Conservation (phyloP, 441 rosid genomes). For the Macaranga tanarius region DNA sequence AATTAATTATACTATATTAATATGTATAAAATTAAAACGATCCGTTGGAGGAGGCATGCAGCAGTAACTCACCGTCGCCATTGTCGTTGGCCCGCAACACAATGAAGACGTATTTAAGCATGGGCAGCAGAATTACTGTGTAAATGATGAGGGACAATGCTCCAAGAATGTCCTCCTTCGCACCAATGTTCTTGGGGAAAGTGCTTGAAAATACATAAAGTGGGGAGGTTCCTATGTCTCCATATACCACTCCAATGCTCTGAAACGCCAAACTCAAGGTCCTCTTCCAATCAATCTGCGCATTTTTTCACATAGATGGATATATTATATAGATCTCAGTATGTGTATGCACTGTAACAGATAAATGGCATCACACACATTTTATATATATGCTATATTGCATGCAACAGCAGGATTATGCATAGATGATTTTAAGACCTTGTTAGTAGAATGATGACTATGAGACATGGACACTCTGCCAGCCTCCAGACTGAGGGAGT, state of each 20-base stretch:
- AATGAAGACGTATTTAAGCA: slow-evolving; percentile 61
- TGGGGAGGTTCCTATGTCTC: slow-evolving; percentile 82
- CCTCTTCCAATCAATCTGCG: slow-evolving; percentile 46
- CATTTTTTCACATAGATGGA: no score
- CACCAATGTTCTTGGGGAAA: slow-evolving; percentile 42
- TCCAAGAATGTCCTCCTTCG: slow-evolving; percentile 52
- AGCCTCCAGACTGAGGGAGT: slow-evolving; percentile 65
- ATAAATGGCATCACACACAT: no score
- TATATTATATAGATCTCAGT: no score
- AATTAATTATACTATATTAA: no score
- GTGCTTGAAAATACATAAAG: slow-evolving; percentile 65
- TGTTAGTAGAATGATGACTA: slow-evolving; percentile 33
- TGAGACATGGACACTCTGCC: slow-evolving; percentile 38
- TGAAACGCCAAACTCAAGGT: slow-evolving; percentile 69
- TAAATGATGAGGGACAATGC: slow-evolving; percentile 70
- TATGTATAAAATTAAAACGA: no score
- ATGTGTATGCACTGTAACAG: no score
- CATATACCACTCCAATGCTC: slow-evolving; percentile 65
- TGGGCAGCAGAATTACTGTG: slow-evolving; percentile 49
- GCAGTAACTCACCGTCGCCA: slow-evolving; percentile 57
- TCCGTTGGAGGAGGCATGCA: no score
- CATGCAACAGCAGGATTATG: background rate
- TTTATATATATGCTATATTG: no score
- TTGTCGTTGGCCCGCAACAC: slow-evolving; percentile 77
- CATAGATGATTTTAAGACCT: background rate